Evolutionary conservation across 345 rosid genomes (phyloP), one percentile per base, ranked within the genome.

Genomic region (Salix koriyanagi): DNA sequence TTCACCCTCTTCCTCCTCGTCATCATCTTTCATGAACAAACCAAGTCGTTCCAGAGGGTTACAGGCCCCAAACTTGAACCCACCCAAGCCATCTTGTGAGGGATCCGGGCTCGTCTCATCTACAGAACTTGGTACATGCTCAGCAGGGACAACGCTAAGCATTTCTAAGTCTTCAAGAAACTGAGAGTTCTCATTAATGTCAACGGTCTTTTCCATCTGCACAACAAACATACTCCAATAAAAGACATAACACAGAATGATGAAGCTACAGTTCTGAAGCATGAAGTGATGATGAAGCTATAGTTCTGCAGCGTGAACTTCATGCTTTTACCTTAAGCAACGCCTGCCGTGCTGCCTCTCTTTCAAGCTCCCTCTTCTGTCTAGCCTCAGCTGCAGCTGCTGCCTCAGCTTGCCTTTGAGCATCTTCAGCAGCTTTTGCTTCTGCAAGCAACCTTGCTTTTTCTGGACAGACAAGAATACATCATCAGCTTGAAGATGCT

Each of bases 141-240:
- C 94, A 61, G 69, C 85, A 19, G 82, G 75, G 32, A 88, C 79
- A 6, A 84, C 76, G 78, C 92, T 84, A 70, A 94, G 91, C 97
- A 90, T 83, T 84, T 94, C 92, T 71, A 92, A 74, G 79, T 94
- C 97, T 88, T 94, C 87, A 87, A 92, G 85, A 74, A 90, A 89
- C 70, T 77, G 84, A 67, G 91, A 79, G 79, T 88, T 91, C 81
- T 89, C 97, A 62, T 91, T 89, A 72, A 94, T 92, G 61, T 90
- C 97, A 70, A 92, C 97, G 0, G 97, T 94, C 88, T 91, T 91
- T 82, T 94, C 97, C 92, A 94, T 91, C 98, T 94, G 91, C 82
- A 84, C 14, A 74, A 26, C 67, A 23, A 56, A 76, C 36, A 6
- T 25, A 56, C 37, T 44, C 66, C 44, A 65, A 72, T 42, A 67